Evolutionary conservation across 164 flowering plant genomes (phyloP).

Genomic region (Vitis vinifera): ASM3070453v1 NC_081812.1:21563501-21564000

Average conservation of each 20-base stretch:
- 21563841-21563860: conserved; percentile 25
- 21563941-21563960: too few species aligned
- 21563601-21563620: conserved; percentile 16
- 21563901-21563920: conserved; percentile 4
- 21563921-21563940: too few species aligned
- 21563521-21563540: conserved; percentile 4
- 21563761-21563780: conserved; percentile 1
- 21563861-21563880: conserved; percentile 14
- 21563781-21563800: conserved; percentile 11
- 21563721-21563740: conserved; percentile 21
- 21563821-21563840: conserved; percentile 21
- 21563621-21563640: conserved; percentile 13
- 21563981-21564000: too few species aligned
- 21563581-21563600: conserved; percentile 9
- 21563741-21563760: conserved; percentile 18
- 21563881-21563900: conserved; percentile 19
- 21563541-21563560: conserved; percentile 20
- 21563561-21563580: conserved; percentile 18
- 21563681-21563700: conserved; percentile 21
- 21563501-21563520: conserved; percentile 21
- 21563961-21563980: too few species aligned
- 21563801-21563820: conserved; percentile 17
- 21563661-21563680: neutral
- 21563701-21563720: conserved; percentile 13
- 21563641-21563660: conserved; percentile 17